Evolutionary conservation across 768 basidiomycete species (phyloP), one percentile per base, ranked within the genome.

Genomic region (Harrya chromipes): DNA sequence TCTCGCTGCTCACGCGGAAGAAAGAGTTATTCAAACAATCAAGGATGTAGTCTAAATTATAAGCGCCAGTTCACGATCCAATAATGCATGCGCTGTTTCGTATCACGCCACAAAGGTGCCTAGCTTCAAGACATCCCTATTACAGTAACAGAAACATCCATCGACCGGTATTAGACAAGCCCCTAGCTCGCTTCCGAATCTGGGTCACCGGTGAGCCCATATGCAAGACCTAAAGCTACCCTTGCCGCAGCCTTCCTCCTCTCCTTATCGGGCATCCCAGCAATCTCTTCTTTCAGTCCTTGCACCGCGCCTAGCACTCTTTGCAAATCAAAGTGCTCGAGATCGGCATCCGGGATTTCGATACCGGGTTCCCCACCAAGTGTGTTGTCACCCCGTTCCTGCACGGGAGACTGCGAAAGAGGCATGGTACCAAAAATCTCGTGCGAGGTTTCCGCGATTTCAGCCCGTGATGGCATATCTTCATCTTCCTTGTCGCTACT

Each of bases 231-330:
- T 0, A 90, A 70, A 20, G 88, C 86, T 19, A 87, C 85, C 40
- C 73, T 72, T 8, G 88, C 88, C 0, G 88, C 88, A 21, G 86
- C 82, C 57, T 72, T 78, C 56, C 84, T 72, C 55, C 81, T 72
- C 67, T 85, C 85, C 20, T 73, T 74, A 55, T 83, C 74, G 6
- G 72, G 69, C 70, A 90, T 86, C 11, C 72, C 76, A 20, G 82
- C 74, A 55, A 90, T 89, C 70, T 90, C 86, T 20, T 79, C 80
- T 62, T 86, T 87, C 77, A 88, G 79, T 43, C 77, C 78, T 57
- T 86, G 81, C 29, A 90, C 71, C 1, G 79, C 77, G 16, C 73
- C 72, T 8, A 90, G 60, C 29, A 89, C 80, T 41, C 72, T 69
- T 23, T 79, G 74, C 48, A 90, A 62, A 67, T 90, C 87, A 62